Evolutionary conservation across 805 yeast species (phyloP).

Genomic region (Zygoascus flipseniorum): DNA sequence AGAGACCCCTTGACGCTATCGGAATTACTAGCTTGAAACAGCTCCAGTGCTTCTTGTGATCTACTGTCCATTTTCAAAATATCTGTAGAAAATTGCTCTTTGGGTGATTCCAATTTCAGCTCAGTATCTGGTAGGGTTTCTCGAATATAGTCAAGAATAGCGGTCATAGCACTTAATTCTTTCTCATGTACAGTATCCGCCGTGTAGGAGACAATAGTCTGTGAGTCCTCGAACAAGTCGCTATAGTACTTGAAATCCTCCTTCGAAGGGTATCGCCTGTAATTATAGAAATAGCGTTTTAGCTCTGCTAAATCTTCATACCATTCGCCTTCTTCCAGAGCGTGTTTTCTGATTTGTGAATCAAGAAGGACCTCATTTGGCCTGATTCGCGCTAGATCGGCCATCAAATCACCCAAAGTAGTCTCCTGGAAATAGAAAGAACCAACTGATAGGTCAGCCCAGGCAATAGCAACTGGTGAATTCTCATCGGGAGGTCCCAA

Average conservation of each 20-base stretch:
- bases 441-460: constrained; percentile 88
- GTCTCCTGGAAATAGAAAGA: constrained; percentile 63
- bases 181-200: constrained; percentile 18
- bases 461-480: constrained; percentile 61
- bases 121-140: constrained; percentile 64
- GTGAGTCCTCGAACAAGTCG: constrained; percentile 33
- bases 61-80: constrained; percentile 68
- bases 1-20: constrained; percentile 60
- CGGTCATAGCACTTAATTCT: constrained; percentile 54
- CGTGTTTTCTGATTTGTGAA: constrained; percentile 10
- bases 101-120: constrained; percentile 60
- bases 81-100: constrained; percentile 41
- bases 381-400: constrained; percentile 66
- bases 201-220: constrained; percentile 10
- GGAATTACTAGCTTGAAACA: constrained; percentile 39
- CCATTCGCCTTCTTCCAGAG: constrained; percentile 43
- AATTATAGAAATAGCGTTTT: constrained; percentile 43
- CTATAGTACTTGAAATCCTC: constrained; percentile 32
- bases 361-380: constrained; percentile 71
- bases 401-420: constrained; percentile 47
- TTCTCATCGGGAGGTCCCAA: not conserved
- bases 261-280: constrained; percentile 36
- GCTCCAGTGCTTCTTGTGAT: constrained; percentile 41
- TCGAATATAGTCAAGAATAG: constrained; percentile 57
- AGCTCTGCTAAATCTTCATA: constrained; percentile 46